These are phyloP conservation scores for Aphanomyces stellatus DNA, from an alignment of 352 stramenopile genomes.

Conservation along the genomic window DNA sequence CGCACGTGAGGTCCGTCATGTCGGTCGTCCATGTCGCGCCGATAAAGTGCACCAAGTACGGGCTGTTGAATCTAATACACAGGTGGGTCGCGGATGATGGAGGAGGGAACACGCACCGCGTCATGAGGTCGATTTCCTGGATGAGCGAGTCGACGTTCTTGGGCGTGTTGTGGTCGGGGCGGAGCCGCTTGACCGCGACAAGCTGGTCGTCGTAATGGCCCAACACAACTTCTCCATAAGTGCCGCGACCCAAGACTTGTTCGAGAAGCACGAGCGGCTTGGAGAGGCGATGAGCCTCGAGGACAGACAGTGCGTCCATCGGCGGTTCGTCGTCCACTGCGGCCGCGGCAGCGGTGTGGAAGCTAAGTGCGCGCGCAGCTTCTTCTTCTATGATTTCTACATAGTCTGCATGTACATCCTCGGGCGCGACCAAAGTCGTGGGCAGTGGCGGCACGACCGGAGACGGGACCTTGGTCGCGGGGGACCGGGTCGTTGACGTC, in stretches of 20 bases:
- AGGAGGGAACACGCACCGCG: not conserved
- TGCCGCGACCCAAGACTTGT: not conserved
- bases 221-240: conserved; percentile 12
- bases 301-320: too few species aligned
- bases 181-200: conserved; percentile 15
- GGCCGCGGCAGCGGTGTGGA: too few species aligned
- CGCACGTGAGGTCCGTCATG: conserved; percentile 35
- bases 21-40: conserved; percentile 51
- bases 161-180: conserved; percentile 20
- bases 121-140: conserved; percentile 44
- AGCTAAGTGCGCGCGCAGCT: too few species aligned
- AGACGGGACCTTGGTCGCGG: too few species aligned
- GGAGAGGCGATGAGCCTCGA: not conserved
- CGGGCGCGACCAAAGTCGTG: too few species aligned
- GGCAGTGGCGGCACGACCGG: too few species aligned
- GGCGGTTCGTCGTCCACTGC: too few species aligned
- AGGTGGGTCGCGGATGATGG: not conserved
- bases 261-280: conserved; percentile 1
- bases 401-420: not conserved
- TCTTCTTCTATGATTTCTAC: not conserved
- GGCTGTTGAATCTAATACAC: conserved; percentile 32
- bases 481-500: too few species aligned
- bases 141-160: conserved; percentile 42
- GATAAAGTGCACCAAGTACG: conserved; percentile 39
- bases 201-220: conserved; percentile 12